Conservation (phyloP, 768 basidiomycete species). For the Lactarius sanguifluus region DNA sequence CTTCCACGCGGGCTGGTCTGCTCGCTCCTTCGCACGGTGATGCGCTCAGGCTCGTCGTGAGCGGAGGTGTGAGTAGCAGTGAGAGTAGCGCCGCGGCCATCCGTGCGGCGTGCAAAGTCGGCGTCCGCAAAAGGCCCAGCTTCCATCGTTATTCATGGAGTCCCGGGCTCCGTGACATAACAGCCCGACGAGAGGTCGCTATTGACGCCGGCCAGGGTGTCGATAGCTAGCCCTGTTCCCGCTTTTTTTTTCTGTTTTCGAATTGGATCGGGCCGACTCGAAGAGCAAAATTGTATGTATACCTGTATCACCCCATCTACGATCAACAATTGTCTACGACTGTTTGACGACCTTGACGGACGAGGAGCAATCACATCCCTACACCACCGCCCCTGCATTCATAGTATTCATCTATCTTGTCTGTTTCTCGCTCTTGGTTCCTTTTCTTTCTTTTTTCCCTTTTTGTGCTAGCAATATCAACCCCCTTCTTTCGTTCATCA, state of each 20-base stretch:
- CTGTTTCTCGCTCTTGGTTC: neutral
- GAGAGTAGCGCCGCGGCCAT: constrained; percentile 44
- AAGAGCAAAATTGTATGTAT: constrained; percentile 25
- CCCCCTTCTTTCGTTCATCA: constrained; percentile 2
- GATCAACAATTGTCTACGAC: constrained; percentile 24
- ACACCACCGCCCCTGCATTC: constrained; percentile 25
- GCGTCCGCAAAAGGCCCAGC: constrained; percentile 47
- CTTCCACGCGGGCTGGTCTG: constrained; percentile 16
- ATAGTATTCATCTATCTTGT: constrained; percentile 22
- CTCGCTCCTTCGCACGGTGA: constrained; percentile 23
- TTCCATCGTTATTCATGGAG: constrained; percentile 55
- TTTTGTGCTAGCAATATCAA: constrained; percentile 16
- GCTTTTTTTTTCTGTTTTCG: neutral
- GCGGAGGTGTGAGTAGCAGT: constrained; percentile 15
- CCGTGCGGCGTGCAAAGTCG: constrained; percentile 52
- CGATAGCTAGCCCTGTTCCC: constrained; percentile 18
- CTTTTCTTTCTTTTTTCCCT: constrained; percentile 13
- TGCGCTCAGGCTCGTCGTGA: constrained; percentile 23
- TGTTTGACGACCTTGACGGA: constrained; percentile 27
- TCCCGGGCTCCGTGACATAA: constrained; percentile 28
- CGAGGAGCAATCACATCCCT: constrained; percentile 26
- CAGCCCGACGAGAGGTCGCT: constrained; percentile 21
- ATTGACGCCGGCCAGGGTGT: constrained; percentile 21
- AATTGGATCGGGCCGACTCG: constrained; percentile 14
- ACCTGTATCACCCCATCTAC: constrained; percentile 24